phyloP scores from a whole-genome alignment of 768 basidiomycete genomes.

The Mycena filopes region DNA sequence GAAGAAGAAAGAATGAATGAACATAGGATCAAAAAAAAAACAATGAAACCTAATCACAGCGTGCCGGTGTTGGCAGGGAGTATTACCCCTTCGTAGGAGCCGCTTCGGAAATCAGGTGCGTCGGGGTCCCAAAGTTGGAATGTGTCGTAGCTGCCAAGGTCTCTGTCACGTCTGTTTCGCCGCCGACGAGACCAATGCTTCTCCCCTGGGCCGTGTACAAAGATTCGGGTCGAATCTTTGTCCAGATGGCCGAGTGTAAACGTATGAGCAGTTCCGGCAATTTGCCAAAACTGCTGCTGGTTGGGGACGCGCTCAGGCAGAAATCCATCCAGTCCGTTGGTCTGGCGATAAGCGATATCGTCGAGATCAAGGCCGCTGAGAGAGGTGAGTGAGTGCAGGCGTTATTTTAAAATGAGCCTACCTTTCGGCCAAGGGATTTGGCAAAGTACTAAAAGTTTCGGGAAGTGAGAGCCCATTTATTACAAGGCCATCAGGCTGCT shows the following conservation, averaged over 20 bases:
- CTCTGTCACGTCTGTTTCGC: no score
- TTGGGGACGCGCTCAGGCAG: not conserved
- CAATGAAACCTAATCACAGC: no score
- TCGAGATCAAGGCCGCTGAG: conserved; percentile 1
- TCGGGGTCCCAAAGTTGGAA: no score
- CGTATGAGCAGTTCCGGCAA: not conserved
- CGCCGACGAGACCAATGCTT: conserved; percentile 1
- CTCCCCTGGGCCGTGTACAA: not conserved
- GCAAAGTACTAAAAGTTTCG: not conserved
- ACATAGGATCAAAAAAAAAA: no score
- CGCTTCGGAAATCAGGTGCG: not conserved
- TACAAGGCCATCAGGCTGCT: not conserved
- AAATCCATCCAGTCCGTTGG: not conserved
- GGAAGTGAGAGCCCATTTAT: not conserved
- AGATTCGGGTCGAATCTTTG: not conserved
- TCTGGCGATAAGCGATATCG: not conserved
- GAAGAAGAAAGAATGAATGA: no score
- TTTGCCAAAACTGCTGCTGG: not conserved
- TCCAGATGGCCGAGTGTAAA: not conserved
- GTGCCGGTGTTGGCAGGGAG: not conserved
- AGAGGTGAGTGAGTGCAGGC: no score
- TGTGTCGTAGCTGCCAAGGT: no score
- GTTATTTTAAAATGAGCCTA: no score
- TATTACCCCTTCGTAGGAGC: not conserved
- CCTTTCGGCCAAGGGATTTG: not conserved